Evolutionary conservation across 768 basidiomycete genomes (phyloP), one percentile per base, ranked within the genome.

Genomic region (Tubosaeta sp.): DNA sequence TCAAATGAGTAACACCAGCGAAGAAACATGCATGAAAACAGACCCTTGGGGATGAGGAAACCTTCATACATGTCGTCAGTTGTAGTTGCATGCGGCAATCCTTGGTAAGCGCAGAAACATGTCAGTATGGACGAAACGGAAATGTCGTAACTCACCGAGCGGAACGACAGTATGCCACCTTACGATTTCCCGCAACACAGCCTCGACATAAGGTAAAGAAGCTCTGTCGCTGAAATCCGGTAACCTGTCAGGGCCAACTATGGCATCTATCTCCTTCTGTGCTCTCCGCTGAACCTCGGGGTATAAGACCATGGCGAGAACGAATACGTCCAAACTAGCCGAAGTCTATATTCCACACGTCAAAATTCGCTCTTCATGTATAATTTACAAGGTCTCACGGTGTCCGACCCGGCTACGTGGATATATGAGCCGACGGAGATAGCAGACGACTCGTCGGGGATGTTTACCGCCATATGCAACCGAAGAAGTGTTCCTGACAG

Each of bases 291-390:
- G 64, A 5, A 37, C 58, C 16, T 60, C 62, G 5, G 65, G 66
- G n/a, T 56, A 62, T 44, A 67, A 47, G 32, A 63, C 56, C 65
- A 67, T 67, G 10, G 62, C 56, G 13, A 68, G 66, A n/a, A 68
- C 25, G 48, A 68, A 64, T 12, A 65, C 50, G 0, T 53, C 44
- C 43, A 66, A 44, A 14, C 42, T 54, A 16, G 42, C 50, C 9
- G 64, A 57, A 19, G 65, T 67, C 65, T 67, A 17, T 16, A 39
- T 38, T 34, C 1, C 19, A 31, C 2, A 29, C 12, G 16, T 58
- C 11, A 55, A n/a, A n/a, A n/a, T n/a, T n/a, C n/a, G 37, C 25
- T 31, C n/a, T 7, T 17, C 7, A 0, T n/a, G 13, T 46, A 13
- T 14, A 11, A 39, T 29, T 9, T 33, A 50, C 31, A 43, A 25